These are phyloP conservation scores for Suillus bovinus DNA, from an alignment of 768 basidiomycete genomes.

Conservation along the genomic window DNA sequence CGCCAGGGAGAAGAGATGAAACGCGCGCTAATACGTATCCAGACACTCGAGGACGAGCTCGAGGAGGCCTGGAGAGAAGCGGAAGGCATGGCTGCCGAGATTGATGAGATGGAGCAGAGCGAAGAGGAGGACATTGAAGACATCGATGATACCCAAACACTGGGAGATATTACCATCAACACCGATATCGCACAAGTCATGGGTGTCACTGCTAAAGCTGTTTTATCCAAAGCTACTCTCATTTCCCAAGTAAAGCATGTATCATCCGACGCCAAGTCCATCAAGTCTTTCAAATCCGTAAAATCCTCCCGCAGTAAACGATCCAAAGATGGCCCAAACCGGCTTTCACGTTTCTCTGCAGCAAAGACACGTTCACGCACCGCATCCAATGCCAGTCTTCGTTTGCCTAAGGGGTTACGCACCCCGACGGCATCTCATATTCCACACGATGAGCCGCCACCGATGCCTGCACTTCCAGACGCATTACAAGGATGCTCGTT, in stretches of 20 bases:
- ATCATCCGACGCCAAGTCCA: constrained; percentile 23
- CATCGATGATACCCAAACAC: constrained; percentile 27
- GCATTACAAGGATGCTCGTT: constrained; percentile 27
- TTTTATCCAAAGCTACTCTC: constrained; percentile 39
- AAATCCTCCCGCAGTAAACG: constrained; percentile 25
- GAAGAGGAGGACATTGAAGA: constrained; percentile 26
- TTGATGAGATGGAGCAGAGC: constrained; percentile 58
- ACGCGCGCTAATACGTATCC: constrained; percentile 46
- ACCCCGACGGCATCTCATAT: constrained; percentile 34
- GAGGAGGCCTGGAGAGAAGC: constrained; percentile 83
- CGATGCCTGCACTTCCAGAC: constrained; percentile 29
- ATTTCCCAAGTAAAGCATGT: constrained; percentile 15
- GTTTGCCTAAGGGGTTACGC: constrained; percentile 47
- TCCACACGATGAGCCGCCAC: constrained; percentile 31
- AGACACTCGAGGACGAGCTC: constrained; percentile 64
- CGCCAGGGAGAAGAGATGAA: constrained; percentile 61
- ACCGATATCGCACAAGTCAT: constrained; percentile 34
- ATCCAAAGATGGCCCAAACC: constrained; percentile 31
- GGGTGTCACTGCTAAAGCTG: constrained; percentile 38
- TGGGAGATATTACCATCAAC: constrained; percentile 26
- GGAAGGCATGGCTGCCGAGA: constrained; percentile 67
- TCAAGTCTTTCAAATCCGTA: constrained; percentile 23
- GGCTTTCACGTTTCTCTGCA: constrained; percentile 52
- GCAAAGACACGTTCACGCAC: constrained; percentile 66
- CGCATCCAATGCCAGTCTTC: constrained; percentile 65